Evolutionary conservation across 2,329 filamentous ascomycete genomes (phyloP), one percentile per base, ranked within the genome.

Genomic region (Ceratocystis huliohia): DNA sequence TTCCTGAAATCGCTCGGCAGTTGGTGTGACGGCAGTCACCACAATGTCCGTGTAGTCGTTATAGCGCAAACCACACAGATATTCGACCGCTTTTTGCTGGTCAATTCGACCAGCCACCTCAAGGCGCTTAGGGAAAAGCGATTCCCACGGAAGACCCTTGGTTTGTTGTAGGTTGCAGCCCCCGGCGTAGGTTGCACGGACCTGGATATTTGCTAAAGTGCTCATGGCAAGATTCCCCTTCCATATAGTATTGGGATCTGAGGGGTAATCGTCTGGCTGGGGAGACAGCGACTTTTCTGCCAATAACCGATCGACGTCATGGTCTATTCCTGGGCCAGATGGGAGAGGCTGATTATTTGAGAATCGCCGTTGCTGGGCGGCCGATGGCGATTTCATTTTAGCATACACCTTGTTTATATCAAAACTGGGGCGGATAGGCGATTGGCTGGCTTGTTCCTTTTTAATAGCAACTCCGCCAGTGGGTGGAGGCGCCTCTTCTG

Each of bases 251-350:
- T 85, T 83, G 0, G 88, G 87, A 69, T 93, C 84, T 0, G 91
- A 90, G 0, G 89, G 92, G 73, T 96, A 96, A 66, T 89, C 88
- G 22, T 68, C 67, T 8, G 64, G 50, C 56, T 65, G 64, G 13
- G 64, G 61, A 15, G 66, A 67, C 7, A 57, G 53, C 22, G 48
- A 63, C 20, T 33, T 63, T 68, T 96, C 91, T 71, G 92, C 84
- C 6, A 97, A 82, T 70, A 99, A 80, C 50, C 91, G 85, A 74
- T 99, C 94, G 22, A 99, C 89, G 68, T 97, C 94, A 2, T 89
- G 84, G 74, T 99, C 93, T 15, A 88, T 84, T 17, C 84, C 88
- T 0, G 87, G 82, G 1, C 85, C 84, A 66, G 78, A 76, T 5
- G 78, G 75, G 15, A 78, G 73, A 71, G 75, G 70, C 53, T 76